These are phyloP conservation scores for Talaromyces sp. DNA, from an alignment of 2,329 filamentous ascomycete genomes.

Conservation along the genomic window DNA sequence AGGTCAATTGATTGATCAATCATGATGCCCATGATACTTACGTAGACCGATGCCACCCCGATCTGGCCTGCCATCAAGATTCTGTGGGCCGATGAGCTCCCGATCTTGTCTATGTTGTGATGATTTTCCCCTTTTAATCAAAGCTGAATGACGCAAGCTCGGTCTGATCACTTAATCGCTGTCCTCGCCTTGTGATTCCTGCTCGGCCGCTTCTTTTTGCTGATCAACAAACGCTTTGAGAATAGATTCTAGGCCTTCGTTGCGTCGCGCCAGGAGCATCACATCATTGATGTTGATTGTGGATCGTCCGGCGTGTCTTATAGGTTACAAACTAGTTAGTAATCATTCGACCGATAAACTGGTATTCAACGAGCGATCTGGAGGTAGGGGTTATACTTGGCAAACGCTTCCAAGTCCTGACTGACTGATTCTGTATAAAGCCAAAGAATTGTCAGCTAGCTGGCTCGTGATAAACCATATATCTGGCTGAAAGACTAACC, in stretches of 20 bases:
- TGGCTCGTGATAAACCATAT: background rate
- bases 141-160: background rate
- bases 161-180: conserved; percentile 11
- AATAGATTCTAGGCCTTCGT: conserved; percentile 77
- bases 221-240: conserved; percentile 51
- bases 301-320: conserved; percentile 73
- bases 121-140: background rate
- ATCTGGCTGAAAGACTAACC: conserved; percentile 51
- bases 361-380: background rate
- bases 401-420: conserved; percentile 64
- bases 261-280: conserved; percentile 79
- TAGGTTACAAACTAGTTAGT: conserved; percentile 39
- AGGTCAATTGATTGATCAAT: background rate
- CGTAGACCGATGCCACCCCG: background rate
- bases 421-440: conserved; percentile 50
- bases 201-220: conserved; percentile 17
- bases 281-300: conserved; percentile 85
- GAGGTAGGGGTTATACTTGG: conserved; percentile 44
- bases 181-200: conserved; percentile 5
- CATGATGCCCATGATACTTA: background rate
- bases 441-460: conserved; percentile 16
- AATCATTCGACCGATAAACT: background rate
- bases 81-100: background rate
- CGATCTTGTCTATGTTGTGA: background rate
- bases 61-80: background rate